Conservation (phyloP, 495 filamentous ascomycete species). For the Chaetomidium leptoderma region DNA sequence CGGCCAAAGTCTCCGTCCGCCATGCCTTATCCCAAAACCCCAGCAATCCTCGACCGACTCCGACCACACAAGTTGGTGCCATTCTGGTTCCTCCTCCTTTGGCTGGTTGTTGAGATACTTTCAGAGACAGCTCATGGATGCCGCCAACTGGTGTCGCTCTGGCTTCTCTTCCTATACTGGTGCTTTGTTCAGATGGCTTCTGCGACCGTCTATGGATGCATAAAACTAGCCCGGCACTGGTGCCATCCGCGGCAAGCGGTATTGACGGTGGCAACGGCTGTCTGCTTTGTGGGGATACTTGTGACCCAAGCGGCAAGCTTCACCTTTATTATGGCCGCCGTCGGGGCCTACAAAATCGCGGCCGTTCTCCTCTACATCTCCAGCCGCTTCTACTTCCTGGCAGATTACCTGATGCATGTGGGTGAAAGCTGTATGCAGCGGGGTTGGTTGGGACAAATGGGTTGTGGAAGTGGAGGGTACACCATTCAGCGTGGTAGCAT, state of each 20-base stretch:
- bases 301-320: background rate
- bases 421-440: too few species aligned
- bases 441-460: too few species aligned
- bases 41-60: too few species aligned
- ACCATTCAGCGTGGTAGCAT: too few species aligned
- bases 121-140: too few species aligned
- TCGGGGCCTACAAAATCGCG: background rate
- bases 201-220: background rate
- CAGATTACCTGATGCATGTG: too few species aligned
- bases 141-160: background rate
- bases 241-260: background rate
- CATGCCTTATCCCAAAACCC: background rate
- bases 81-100: background rate
- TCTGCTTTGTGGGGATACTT: background rate
- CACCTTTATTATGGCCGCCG: background rate
- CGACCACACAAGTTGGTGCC: too few species aligned
- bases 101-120: too few species aligned
- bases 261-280: background rate
- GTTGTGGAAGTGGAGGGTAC: too few species aligned
- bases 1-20: too few species aligned
- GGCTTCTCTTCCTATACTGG: background rate
- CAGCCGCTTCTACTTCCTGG: background rate
- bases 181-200: background rate
- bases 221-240: background rate
- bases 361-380: background rate